These are phyloP conservation scores for Pythium graminicola DNA, from an alignment of 352 stramenopile species.

Conservation along the genomic window DNA sequence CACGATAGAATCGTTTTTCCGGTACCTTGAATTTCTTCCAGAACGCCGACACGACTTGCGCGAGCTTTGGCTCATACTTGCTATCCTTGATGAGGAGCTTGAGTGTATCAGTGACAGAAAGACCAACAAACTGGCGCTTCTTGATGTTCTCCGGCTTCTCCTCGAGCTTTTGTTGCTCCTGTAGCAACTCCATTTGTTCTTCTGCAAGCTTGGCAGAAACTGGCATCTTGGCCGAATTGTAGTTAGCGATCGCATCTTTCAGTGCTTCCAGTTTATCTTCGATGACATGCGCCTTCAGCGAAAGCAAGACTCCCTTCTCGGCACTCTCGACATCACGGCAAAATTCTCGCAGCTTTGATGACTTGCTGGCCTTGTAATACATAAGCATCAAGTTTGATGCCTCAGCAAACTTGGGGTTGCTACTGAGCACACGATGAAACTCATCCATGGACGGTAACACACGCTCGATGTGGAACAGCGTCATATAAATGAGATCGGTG, in stretches of 20 bases:
- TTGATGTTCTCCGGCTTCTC: slow-evolving; percentile 79
- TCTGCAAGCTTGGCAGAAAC: slow-evolving; percentile 64
- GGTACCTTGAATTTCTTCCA: slow-evolving; percentile 88
- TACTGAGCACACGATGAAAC: slow-evolving; percentile 68
- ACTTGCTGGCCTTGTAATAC: slow-evolving; percentile 75
- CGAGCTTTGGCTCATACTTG: slow-evolving; percentile 80
- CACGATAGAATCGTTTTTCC: slow-evolving; percentile 87
- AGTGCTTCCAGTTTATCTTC: slow-evolving; percentile 61
- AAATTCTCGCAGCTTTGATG: slow-evolving; percentile 44
- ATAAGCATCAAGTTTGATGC: slow-evolving; percentile 68
- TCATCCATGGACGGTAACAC: slow-evolving; percentile 76
- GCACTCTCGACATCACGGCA: slow-evolving; percentile 61
- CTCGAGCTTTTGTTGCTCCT: slow-evolving; percentile 79
- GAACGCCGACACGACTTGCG: slow-evolving; percentile 52
- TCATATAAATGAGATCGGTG: slow-evolving; percentile 86
- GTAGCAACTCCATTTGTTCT: slow-evolving; percentile 83
- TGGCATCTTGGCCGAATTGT: slow-evolving; percentile 60
- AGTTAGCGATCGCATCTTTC: slow-evolving; percentile 61
- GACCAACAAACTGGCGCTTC: slow-evolving; percentile 68
- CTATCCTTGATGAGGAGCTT: slow-evolving; percentile 67
- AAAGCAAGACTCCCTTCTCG: slow-evolving; percentile 68
- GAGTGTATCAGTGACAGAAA: slow-evolving; percentile 85
- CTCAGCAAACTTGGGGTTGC: slow-evolving; percentile 63
- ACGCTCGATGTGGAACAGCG: slow-evolving; percentile 81
- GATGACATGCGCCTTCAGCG: slow-evolving; percentile 52